Evolutionary conservation across 1,284 basidiomycete genomes (phyloP).

Genomic region (Austroboletus niveus): DNA sequence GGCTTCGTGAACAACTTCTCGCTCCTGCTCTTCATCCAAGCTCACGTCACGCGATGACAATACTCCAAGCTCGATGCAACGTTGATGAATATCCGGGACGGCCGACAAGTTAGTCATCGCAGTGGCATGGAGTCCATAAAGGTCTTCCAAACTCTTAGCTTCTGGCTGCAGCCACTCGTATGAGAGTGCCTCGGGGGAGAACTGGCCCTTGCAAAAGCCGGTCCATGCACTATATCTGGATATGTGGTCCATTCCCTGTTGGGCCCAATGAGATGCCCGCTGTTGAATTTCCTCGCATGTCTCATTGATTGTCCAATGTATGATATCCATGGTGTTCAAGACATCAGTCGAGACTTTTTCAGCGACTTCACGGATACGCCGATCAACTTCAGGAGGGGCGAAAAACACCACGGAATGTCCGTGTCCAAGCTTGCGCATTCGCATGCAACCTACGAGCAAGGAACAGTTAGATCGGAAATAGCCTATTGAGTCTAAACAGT

Average conservation of each 20-base stretch:
- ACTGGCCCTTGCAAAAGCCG: slow-evolving; percentile 10
- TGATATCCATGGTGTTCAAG: slow-evolving; percentile 35
- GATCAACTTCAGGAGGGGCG: slow-evolving; percentile 48
- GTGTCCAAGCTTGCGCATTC: slow-evolving; percentile 49
- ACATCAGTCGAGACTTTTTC: slow-evolving; percentile 1
- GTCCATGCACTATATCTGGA: slow-evolving; percentile 35
- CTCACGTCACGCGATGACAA: slow-evolving; percentile 10
- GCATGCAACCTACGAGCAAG: slow-evolving; percentile 43
- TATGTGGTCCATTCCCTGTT: slow-evolving; percentile 32
- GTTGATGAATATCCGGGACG: slow-evolving; percentile 26
- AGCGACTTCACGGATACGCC: slow-evolving; percentile 35
- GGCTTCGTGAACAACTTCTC: slow-evolving; percentile 45
- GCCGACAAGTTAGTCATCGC: background rate
- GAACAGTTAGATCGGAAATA: background rate
- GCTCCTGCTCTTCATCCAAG: slow-evolving; percentile 51
- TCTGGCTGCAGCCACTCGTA: slow-evolving; percentile 40
- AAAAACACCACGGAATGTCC: slow-evolving; percentile 52
- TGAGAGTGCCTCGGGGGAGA: slow-evolving; percentile 17
- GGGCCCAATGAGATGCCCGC: background rate
- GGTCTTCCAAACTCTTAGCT: slow-evolving; percentile 37
- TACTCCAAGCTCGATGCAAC: slow-evolving; percentile 32
- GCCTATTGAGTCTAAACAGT: background rate
- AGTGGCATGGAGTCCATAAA: slow-evolving; percentile 27
- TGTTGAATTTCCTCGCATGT: slow-evolving; percentile 44
- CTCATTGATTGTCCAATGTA: slow-evolving; percentile 46